Evolutionary conservation across 2,329 filamentous ascomycete species (phyloP).

Genomic region (Penicillium sp.): DNA sequence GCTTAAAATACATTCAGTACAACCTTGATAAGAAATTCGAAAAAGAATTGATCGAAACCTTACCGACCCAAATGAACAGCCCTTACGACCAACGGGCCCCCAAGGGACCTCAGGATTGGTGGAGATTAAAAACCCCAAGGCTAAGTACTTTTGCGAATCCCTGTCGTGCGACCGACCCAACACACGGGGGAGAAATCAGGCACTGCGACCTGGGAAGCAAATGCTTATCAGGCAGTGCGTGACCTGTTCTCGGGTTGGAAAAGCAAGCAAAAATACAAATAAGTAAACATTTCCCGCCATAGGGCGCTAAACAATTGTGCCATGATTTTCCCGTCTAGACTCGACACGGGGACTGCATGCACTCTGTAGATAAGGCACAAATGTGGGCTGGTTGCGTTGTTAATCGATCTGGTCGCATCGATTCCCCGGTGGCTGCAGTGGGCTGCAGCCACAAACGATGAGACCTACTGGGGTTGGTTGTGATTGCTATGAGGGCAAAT

Average conservation of each 20-base stretch:
- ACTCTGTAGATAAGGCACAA: background rate
- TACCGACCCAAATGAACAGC: background rate
- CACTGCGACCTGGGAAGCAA: background rate
- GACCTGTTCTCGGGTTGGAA: background rate
- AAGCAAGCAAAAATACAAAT: background rate
- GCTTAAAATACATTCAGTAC: background rate
- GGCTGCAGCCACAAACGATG: conserved; percentile 1
- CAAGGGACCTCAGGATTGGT: background rate
- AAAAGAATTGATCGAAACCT: background rate
- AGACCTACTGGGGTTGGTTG: background rate
- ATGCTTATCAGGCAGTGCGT: background rate
- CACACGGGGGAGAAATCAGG: background rate
- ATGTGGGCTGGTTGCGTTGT: background rate
- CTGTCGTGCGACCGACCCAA: background rate
- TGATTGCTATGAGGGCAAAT: background rate
- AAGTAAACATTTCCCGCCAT: background rate
- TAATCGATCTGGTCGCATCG: conserved; percentile 1
- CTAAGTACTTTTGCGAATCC: background rate
- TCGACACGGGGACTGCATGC: background rate
- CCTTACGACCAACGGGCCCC: background rate
- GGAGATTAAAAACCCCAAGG: background rate
- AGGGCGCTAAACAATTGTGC: background rate
- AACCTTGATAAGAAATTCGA: background rate
- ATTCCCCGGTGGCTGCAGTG: background rate
- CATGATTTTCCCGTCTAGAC: background rate